phyloP scores from a whole-genome alignment of 306 rosid species.

The Cicer yamashitae region DNA sequence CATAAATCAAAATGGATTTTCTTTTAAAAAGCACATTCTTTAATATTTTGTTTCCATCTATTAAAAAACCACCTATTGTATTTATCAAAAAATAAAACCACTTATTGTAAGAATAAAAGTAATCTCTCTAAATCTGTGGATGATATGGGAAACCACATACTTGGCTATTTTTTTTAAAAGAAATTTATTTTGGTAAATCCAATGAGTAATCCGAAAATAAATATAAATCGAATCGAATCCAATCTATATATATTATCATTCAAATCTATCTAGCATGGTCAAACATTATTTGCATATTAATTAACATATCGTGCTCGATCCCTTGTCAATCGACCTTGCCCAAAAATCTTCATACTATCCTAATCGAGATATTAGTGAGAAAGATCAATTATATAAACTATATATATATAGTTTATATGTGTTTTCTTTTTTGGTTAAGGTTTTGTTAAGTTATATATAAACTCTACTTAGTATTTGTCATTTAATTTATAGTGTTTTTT shows the following conservation, averaged over 20 bases:
- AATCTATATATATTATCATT: neutral
- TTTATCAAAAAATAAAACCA: neutral
- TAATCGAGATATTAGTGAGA: neutral
- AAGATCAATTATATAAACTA: no score
- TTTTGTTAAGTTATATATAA: no score
- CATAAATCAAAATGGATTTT: no score
- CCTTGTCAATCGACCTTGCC: neutral
- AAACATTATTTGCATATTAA: neutral
- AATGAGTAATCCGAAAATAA: neutral
- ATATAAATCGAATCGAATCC: neutral
- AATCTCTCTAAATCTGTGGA: neutral
- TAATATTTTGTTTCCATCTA: neutral
- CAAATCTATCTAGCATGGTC: slow-evolving; percentile 10
- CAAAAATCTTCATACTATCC: neutral
- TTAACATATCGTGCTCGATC: neutral
- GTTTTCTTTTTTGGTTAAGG: no score
- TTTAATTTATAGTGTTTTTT: no score
- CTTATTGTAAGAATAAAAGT: neutral
- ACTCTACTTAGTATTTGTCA: no score
- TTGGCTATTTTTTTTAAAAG: neutral
- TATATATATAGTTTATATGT: no score
- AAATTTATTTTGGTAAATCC: neutral
- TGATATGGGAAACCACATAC: neutral
- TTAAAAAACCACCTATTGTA: neutral
- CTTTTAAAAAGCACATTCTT: neutral